Percentiles rank a stretch among this genome's conserved stretches.
These are phyloP conservation scores for Crepidotus variabilis DNA, from an alignment of 768 basidiomycete species.

Conservation along the genomic window DNA sequence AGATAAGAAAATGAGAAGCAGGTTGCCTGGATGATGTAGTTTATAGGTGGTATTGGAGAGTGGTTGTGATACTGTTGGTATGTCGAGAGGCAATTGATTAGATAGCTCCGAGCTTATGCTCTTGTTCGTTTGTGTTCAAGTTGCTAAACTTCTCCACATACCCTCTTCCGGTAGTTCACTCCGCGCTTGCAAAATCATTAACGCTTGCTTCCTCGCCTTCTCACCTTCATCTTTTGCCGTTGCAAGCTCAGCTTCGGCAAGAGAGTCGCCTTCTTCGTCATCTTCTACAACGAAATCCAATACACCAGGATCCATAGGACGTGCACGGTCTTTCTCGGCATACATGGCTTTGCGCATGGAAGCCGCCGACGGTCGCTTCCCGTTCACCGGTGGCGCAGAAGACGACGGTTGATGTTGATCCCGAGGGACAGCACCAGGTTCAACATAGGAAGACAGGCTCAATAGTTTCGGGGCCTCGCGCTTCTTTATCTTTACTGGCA, in stretches of 20 bases:
- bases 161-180: conserved; percentile 65
- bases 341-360: conserved; percentile 60
- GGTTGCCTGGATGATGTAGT: too few species aligned
- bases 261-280: conserved; percentile 40
- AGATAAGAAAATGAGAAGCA: too few species aligned
- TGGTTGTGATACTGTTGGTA: too few species aligned
- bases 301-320: conserved; percentile 65
- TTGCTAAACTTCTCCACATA: conserved; percentile 81
- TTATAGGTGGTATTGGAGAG: too few species aligned
- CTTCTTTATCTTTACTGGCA: conserved; percentile 58
- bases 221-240: conserved; percentile 29
- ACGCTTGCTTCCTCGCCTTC: conserved; percentile 54
- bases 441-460: conserved; percentile 56
- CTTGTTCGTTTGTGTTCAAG: neutral
- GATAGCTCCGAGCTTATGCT: neutral
- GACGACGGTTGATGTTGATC: conserved; percentile 26
- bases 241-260: conserved; percentile 17
- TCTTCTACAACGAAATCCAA: conserved; percentile 56
- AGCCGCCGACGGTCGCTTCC: conserved; percentile 36
- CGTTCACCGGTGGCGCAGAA: conserved; percentile 15
- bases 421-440: conserved; percentile 39
- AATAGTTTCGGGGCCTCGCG: conserved; percentile 33
- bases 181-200: conserved; percentile 67
- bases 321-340: conserved; percentile 62
- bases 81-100: neutral